These are phyloP conservation scores for Spizellomyces punctatus DNA, from an alignment of 192 early-diverging fungal genomes.

Conservation along the genomic window DNA sequence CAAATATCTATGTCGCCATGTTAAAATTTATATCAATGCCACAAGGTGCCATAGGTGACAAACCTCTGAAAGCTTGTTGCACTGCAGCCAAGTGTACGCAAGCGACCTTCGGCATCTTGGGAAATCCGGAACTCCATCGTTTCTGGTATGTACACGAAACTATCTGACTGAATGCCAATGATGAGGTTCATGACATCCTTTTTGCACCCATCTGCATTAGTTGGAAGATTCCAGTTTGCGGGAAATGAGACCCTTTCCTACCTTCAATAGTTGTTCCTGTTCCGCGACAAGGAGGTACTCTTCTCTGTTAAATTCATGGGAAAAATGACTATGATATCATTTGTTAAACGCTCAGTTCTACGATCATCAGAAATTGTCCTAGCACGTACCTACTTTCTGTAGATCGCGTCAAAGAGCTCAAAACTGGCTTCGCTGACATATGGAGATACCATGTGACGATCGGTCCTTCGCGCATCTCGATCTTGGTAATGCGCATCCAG, in stretches of 20 bases:
- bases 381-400: neutral
- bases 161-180: constrained; percentile 14
- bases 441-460: neutral
- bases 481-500: neutral
- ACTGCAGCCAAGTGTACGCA: neutral
- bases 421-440: constrained; percentile 18
- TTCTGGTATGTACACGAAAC: neutral
- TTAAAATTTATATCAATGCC: neutral
- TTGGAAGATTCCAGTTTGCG: neutral
- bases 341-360: neutral
- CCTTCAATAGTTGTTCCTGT: neutral
- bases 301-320: no score
- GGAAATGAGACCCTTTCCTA: neutral
- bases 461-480: neutral
- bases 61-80: constrained; percentile 6
- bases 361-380: neutral
- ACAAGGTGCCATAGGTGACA: neutral
- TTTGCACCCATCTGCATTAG: neutral
- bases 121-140: constrained; percentile 3
- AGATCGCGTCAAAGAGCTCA: constrained; percentile 10
- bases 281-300: neutral
- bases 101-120: neutral
- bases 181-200: constrained; percentile 20
- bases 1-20: constrained; percentile 5
- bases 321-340: no score